These are phyloP conservation scores for Peronospora belbahrii DNA, from an alignment of 352 stramenopile species.

Conservation along the genomic window DNA sequence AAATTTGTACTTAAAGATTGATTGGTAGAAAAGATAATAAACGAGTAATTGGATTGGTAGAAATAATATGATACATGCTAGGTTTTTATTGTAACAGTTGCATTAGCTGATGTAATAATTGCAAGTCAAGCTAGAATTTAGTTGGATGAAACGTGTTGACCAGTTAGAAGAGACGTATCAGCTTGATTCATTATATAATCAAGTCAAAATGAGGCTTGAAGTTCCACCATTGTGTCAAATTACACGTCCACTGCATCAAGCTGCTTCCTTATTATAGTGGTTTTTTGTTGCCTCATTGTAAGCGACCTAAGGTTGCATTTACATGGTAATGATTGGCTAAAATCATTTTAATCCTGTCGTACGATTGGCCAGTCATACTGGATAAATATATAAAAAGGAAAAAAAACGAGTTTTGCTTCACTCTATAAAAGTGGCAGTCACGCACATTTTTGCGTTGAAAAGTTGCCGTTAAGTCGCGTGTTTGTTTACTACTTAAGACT, in stretches of 20 bases:
- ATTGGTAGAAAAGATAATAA: conserved; percentile 22
- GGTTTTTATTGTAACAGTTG: conserved; percentile 4
- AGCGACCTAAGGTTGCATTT: neutral
- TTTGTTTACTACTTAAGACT: too few relatives aligned
- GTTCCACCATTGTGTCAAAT: conserved; percentile 2
- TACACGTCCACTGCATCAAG: conserved; percentile 10
- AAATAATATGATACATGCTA: neutral
- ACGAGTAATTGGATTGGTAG: neutral
- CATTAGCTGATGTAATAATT: neutral
- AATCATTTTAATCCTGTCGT: neutral
- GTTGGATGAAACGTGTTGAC: neutral
- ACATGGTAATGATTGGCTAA: conserved; percentile 12
- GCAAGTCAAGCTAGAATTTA: neutral
- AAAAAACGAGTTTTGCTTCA: conserved; percentile 11
- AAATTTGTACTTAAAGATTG: conserved; percentile 1
- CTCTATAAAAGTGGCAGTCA: conserved; percentile 11
- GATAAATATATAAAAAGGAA: conserved; percentile 6
- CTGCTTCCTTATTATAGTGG: conserved; percentile 11
- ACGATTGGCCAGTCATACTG: conserved; percentile 14
- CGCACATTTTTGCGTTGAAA: conserved; percentile 11
- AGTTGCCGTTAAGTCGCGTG: conserved; percentile 14
- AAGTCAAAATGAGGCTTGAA: conserved; percentile 4
- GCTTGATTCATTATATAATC: conserved; percentile 1
- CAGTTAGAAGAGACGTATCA: neutral
- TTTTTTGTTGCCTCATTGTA: conserved; percentile 10